Conservation (phyloP, 768 basidiomycete species). For the Boletus tylopilopsis region DNA sequence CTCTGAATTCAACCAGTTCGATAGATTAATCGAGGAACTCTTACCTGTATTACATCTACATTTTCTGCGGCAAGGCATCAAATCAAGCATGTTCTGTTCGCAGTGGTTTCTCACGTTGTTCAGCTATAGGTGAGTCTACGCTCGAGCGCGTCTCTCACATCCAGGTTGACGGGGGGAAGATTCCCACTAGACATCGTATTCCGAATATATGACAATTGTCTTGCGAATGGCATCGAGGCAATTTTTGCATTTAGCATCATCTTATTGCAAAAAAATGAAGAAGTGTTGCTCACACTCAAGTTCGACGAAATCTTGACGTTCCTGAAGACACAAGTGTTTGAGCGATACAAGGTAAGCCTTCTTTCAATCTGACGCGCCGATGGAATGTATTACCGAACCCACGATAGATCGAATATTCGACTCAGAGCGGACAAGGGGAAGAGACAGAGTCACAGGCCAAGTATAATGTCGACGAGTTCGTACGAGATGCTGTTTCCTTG, state of each 20-base stretch:
- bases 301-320: constrained; percentile 90
- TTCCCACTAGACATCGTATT: constrained; percentile 94
- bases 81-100: constrained; percentile 97
- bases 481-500: constrained; percentile 80
- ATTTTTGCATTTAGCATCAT: constrained; percentile 93
- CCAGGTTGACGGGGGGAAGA: constrained; percentile 37
- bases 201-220: constrained; percentile 93
- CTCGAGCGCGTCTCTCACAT: neutral
- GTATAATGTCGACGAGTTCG: constrained; percentile 79
- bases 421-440: constrained; percentile 27
- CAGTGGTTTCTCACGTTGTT: constrained; percentile 99
- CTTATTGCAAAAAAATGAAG: constrained; percentile 86
- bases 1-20: constrained; percentile 60
- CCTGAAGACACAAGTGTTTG: constrained; percentile 77
- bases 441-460: constrained; percentile 18
- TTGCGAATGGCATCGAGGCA: constrained; percentile 96
- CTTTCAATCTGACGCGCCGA: neutral
- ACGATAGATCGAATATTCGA: constrained; percentile 27
- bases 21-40: constrained; percentile 88
- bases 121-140: constrained; percentile 71
- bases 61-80: constrained; percentile 89
- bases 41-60: constrained; percentile 91
- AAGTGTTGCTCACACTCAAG: constrained; percentile 69
- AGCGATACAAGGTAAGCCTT: constrained; percentile 61
- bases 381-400: neutral